Evolutionary conservation across 176 grass and related monocot genomes (phyloP).

Genomic region (Paspalum vaginatum): DNA sequence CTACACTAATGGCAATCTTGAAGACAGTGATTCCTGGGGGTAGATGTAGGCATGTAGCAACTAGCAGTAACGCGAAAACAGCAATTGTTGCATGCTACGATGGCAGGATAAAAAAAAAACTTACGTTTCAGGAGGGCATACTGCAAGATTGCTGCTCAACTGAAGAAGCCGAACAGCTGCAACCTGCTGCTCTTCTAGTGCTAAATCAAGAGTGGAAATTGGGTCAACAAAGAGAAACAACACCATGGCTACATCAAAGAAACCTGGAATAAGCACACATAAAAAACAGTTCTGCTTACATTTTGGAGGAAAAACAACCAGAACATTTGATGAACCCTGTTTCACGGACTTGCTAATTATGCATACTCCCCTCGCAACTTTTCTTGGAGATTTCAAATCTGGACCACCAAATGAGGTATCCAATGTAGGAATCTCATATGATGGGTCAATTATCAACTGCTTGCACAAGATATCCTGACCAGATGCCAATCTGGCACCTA

Average conservation of each 20-base stretch:
- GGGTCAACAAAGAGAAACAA: constrained; percentile 32
- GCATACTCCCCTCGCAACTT: constrained; percentile 84
- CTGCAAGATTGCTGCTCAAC: constrained; percentile 85
- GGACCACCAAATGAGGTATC: constrained; percentile 40
- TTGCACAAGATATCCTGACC: constrained; percentile 86
- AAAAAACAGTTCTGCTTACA: constrained; percentile 57
- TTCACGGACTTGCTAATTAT: constrained; percentile 69
- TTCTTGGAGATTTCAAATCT: constrained; percentile 38
- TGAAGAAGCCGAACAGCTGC: constrained; percentile 75
- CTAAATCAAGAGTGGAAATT: constrained; percentile 54
- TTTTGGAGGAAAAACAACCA: constrained; percentile 94
- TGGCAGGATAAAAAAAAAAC: constrained; percentile 40
- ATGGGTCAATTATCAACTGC: constrained; percentile 75
- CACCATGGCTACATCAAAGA: constrained; percentile 21
- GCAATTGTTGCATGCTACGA: constrained; percentile 12
- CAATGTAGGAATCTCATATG: constrained; percentile 69
- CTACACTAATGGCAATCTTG: constrained; percentile 24
- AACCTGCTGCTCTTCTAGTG: constrained; percentile 69
- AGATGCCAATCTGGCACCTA: constrained; percentile 85
- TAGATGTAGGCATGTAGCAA: neutral
- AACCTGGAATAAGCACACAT: constrained; percentile 14
- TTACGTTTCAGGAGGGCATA: constrained; percentile 88
- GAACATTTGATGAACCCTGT: constrained; percentile 65
- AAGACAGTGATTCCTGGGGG: constrained; percentile 13
- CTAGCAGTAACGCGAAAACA: constrained; percentile 24